These are phyloP conservation scores for Onygenales sp. DNA, from an alignment of 2,329 filamentous ascomycete species.

Conservation along the genomic window DNA sequence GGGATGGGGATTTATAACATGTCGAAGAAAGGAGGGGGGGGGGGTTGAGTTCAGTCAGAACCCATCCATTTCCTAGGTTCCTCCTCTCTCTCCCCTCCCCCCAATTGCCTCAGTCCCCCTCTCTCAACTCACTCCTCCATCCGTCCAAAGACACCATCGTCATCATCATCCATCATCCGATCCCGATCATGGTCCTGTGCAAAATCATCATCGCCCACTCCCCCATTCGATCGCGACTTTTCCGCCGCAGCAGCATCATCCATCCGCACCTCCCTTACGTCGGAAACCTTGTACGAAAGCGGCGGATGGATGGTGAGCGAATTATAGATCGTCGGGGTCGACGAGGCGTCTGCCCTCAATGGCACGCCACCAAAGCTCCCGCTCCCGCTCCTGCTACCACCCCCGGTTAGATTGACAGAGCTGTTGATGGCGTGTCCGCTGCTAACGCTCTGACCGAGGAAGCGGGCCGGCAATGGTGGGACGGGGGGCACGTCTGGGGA, in stretches of 20 bases:
- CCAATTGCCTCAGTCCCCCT: neutral
- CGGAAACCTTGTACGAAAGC: constrained; percentile 39
- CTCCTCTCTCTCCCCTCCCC: neutral
- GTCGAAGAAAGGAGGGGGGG: no score
- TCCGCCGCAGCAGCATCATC: constrained; percentile 45
- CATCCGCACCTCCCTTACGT: constrained; percentile 57
- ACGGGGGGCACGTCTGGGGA: constrained; percentile 73
- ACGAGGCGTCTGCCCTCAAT: constrained; percentile 16
- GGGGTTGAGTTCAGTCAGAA: no score
- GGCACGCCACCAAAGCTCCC: constrained; percentile 20
- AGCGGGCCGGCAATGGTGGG: constrained; percentile 74
- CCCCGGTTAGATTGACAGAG: constrained; percentile 36
- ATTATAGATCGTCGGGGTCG: constrained; percentile 31
- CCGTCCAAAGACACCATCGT: constrained; percentile 87
- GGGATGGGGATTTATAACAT: neutral
- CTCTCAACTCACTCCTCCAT: constrained; percentile 68
- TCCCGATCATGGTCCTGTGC: constrained; percentile 27
- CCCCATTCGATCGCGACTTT: constrained; percentile 30
- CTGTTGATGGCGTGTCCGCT: constrained; percentile 50
- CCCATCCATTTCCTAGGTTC: neutral
- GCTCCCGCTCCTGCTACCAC: constrained; percentile 16
- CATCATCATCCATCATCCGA: constrained; percentile 72
- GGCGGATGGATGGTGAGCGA: constrained; percentile 35
- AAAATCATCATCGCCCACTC: constrained; percentile 57
- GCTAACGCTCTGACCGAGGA: constrained; percentile 53